Evolutionary conservation across 139 green algal genomes (phyloP), one percentile per base, ranked within the genome.

Genomic region (Ettlia oleoabundans): DNA sequence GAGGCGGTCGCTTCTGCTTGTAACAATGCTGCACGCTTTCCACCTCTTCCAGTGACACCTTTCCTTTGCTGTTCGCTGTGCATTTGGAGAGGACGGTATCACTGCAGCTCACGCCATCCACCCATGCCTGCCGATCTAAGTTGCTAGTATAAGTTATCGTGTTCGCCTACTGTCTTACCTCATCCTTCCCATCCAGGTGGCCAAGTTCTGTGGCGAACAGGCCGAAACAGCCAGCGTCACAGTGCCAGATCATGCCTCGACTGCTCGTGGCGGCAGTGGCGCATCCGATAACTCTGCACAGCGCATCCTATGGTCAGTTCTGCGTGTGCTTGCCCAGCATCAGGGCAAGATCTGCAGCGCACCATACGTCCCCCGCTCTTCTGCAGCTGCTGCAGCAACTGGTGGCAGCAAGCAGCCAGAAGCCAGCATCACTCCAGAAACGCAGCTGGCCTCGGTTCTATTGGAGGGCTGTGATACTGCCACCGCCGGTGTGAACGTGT

Each of bases 241-340:
- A 1, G 30, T 32, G 1, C 32, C 62, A 21, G 64, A 2, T 4
- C 24, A 35, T 2, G 61, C 24, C 69, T 37, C n/a, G 40, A 15
- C 69, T 2, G 26, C 22, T 33, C 30, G 30, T 22, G 55, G 55
- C 55, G 21, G 18, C 15, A n/a, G 55, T 9, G 18, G 5, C 18
- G 55, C 55, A 28, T 15, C 55, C 18, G 55, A 22, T 5, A 18
- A 4, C 15, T 42, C 28, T 15, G 70, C 5, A 28, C 73, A 24
- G 42, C 24, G 53, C 64, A 40, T 76, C 52, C 65, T 86, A 19
- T 84, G 76, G 80, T 74, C 79, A 42, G 51, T 80, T 58, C 76
- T 88, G 53, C 52, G 38, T 19, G 61, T 92, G 41, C 55, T 92
- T 58, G 80, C 73, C 0, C 67, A 69, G 42, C 33, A 87, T 58